Conservation (phyloP, 2,329 filamentous ascomycete species). For the Penicillium corylophilum region DNA sequence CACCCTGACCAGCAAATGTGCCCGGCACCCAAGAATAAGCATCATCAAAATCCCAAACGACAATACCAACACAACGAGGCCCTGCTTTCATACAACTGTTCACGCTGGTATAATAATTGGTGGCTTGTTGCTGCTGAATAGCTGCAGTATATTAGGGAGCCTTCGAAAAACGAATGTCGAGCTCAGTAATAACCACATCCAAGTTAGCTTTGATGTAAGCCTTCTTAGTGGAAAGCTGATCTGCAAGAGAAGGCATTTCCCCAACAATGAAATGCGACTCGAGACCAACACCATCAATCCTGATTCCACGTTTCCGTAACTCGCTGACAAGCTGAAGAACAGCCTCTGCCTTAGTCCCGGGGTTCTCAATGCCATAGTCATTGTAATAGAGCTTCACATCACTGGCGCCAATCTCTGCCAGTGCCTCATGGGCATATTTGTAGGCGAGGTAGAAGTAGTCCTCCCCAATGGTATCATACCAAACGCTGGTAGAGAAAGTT, state of each 20-base stretch:
- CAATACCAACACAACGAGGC: conserved; percentile 22
- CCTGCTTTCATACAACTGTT: conserved; percentile 21
- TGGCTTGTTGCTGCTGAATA: conserved; percentile 22
- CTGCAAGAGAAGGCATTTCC: conserved; percentile 36
- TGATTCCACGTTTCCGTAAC: conserved; percentile 30
- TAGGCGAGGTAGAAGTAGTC: conserved; percentile 45
- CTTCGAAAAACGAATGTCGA: conserved; percentile 47
- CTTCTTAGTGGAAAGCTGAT: conserved; percentile 36
- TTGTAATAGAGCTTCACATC: conserved; percentile 41
- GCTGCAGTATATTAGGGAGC: conserved; percentile 19
- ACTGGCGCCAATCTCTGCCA: conserved; percentile 26
- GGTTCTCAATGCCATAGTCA: conserved; percentile 41
- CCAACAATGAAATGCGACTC: conserved; percentile 48
- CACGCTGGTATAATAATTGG: conserved; percentile 25
- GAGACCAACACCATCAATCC: conserved; percentile 49
- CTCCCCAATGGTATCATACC: conserved; percentile 40
- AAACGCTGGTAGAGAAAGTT: conserved; percentile 40
- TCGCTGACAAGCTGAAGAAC: conserved; percentile 33
- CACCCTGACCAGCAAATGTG: conserved; percentile 36
- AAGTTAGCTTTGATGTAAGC: conserved; percentile 38
- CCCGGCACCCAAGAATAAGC: conserved; percentile 43
- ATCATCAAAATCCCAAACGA: conserved; percentile 38
- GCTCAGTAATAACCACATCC: conserved; percentile 35
- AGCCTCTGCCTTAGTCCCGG: conserved; percentile 32
- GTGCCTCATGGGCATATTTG: conserved; percentile 39